Conservation (phyloP, 1,284 basidiomycete genomes). For the Cystobasidiaceae sp. region DNA sequence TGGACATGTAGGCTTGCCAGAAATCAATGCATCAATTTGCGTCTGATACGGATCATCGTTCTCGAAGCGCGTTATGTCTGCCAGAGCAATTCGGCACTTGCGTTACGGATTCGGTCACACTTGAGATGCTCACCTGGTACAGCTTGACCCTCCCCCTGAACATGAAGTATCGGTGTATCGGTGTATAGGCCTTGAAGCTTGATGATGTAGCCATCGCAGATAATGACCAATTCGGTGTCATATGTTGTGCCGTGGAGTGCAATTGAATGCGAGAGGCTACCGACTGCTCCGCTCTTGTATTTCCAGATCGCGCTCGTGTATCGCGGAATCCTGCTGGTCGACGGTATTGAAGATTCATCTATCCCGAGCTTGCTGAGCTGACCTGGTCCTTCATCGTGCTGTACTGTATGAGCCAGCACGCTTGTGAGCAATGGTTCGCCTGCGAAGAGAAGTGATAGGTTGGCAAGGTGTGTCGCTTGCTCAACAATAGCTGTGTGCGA, state of each 20-base stretch:
- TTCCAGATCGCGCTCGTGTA: conserved; percentile 58
- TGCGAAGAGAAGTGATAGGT: conserved; percentile 71
- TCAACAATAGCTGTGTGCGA: conserved; percentile 39
- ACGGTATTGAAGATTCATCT: conserved; percentile 65
- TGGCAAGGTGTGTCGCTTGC: conserved; percentile 44
- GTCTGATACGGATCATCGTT: conserved; percentile 37
- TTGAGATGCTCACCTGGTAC: conserved; percentile 16
- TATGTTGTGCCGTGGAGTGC: conserved; percentile 84
- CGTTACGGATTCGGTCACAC: too few relatives aligned
- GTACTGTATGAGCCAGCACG: conserved; percentile 75
- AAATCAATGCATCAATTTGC: conserved; percentile 32
- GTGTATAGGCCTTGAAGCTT: conserved; percentile 32
- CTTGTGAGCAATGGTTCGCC: conserved; percentile 83
- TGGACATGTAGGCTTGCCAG: conserved; percentile 33
- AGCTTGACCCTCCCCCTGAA: conserved; percentile 16
- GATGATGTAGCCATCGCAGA: conserved; percentile 31
- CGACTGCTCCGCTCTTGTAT: conserved; percentile 83
- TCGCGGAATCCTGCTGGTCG: conserved; percentile 59
- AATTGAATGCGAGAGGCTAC: conserved; percentile 76
- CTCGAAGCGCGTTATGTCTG: conserved; percentile 23
- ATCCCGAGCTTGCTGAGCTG: conserved; percentile 71
- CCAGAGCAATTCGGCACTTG: too few relatives aligned
- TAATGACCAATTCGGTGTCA: conserved; percentile 81
- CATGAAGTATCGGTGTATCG: conserved; percentile 16
- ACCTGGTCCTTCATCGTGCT: conserved; percentile 84